Evolutionary conservation across 768 basidiomycete species (phyloP).

Genomic region (Phylloporus sp.): DNA sequence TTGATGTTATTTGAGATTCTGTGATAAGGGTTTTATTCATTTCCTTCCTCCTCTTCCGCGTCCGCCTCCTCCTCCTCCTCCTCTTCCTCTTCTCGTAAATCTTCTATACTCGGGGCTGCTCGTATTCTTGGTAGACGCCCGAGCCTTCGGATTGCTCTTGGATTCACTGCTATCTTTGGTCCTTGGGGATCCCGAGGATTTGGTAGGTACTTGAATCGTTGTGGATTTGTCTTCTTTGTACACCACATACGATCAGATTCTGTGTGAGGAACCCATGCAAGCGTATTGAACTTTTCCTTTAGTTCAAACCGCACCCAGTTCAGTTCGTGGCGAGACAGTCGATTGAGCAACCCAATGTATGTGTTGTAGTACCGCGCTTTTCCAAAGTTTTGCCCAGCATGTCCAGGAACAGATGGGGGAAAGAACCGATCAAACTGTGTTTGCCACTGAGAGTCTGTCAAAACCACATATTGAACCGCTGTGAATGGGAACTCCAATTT

Average conservation of each 20-base stretch:
- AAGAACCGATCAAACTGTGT: not conserved
- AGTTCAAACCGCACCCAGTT: not conserved
- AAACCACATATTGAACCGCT: not conserved
- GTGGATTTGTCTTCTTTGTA: not conserved
- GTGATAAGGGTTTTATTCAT: too few species aligned
- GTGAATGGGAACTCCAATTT: not conserved
- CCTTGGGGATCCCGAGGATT: too few species aligned
- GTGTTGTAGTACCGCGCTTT: not conserved
- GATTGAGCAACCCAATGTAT: not conserved
- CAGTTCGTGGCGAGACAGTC: not conserved
- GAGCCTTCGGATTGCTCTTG: too few species aligned
- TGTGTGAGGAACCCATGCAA: not conserved
- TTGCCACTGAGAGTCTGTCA: not conserved
- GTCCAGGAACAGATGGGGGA: not conserved
- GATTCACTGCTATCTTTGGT: too few species aligned
- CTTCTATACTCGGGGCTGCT: too few species aligned
- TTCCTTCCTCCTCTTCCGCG: too few species aligned
- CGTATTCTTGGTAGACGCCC: too few species aligned
- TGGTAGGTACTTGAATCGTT: too few species aligned
- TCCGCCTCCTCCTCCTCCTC: too few species aligned
- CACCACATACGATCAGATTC: constrained; percentile 1
- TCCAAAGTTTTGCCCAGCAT: not conserved
- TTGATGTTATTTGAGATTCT: too few species aligned
- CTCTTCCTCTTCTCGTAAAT: too few species aligned
- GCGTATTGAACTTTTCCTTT: not conserved